phyloP scores from a whole-genome alignment of 2,329 filamentous ascomycete species.

The Biscogniauxia sp. region DNA sequence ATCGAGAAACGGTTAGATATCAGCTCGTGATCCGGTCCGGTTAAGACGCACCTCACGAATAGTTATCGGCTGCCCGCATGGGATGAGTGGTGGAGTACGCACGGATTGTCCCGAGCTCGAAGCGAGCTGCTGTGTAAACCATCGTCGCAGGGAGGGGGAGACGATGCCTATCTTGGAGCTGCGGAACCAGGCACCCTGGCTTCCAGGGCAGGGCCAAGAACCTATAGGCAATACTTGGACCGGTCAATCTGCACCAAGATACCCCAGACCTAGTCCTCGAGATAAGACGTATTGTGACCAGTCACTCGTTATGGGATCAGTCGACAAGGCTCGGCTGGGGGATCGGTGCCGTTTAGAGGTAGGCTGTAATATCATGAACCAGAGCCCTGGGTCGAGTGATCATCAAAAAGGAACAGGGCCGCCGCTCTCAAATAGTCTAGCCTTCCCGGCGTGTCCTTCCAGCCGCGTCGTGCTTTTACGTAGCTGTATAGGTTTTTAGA shows the following conservation, averaged over 20 bases:
- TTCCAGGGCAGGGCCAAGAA: neutral
- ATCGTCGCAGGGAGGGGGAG: neutral
- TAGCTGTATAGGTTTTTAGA: neutral
- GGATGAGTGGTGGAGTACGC: neutral
- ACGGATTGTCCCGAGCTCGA: neutral
- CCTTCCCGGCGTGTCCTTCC: neutral
- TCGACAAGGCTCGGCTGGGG: neutral
- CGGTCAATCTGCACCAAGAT: neutral
- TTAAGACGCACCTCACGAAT: neutral
- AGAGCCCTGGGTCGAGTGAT: neutral
- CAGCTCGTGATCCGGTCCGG: neutral
- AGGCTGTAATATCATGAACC: neutral
- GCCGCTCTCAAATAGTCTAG: neutral
- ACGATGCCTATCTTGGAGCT: neutral
- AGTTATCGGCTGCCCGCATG: neutral
- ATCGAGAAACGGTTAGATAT: neutral
- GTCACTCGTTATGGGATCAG: neutral
- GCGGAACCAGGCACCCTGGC: neutral
- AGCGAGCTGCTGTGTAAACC: neutral
- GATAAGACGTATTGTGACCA: neutral
- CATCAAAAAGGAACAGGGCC: neutral
- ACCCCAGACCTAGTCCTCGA: neutral
- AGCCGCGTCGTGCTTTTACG: neutral
- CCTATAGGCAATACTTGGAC: neutral
- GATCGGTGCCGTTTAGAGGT: neutral